Conservation (phyloP, 306 rosid species). For the Parietaria judaica region DNA sequence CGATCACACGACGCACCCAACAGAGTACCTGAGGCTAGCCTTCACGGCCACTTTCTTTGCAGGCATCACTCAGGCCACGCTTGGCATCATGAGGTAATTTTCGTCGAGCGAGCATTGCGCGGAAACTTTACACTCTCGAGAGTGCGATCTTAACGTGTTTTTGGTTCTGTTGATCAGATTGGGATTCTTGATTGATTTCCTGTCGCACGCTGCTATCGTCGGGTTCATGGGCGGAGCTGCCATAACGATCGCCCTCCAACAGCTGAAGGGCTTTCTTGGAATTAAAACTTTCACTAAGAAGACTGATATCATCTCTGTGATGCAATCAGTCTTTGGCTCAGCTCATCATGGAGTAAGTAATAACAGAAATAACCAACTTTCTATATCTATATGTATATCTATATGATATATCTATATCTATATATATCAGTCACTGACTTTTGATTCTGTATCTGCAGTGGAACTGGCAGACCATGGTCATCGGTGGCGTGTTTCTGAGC, state of each 20-base stretch:
- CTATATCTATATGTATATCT: background rate
- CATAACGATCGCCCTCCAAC: constrained; percentile 93
- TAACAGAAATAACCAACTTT: background rate
- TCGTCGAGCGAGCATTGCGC: too few relatives aligned
- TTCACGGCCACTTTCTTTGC: constrained; percentile 95
- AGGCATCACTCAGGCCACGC: constrained; percentile 87
- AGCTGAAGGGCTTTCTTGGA: constrained; percentile 93
- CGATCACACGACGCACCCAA: constrained; percentile 36
- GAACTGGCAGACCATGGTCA: constrained; percentile 87
- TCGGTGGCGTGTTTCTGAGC: constrained; percentile 56
- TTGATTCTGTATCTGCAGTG: constrained; percentile 53
- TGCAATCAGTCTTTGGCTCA: constrained; percentile 48
- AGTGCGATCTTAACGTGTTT: too few relatives aligned
- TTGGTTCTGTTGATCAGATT: constrained; percentile 32
- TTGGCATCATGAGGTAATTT: constrained; percentile 65
- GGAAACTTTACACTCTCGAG: too few relatives aligned
- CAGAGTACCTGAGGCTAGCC: constrained; percentile 66
- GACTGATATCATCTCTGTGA: constrained; percentile 62
- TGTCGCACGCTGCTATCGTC: constrained; percentile 95
- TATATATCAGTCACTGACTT: background rate
- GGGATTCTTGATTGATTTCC: constrained; percentile 93
- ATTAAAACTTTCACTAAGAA: constrained; percentile 60
- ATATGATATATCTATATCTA: too few relatives aligned
- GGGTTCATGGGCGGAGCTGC: constrained; percentile 99
- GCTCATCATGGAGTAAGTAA: constrained; percentile 76